Evolutionary conservation across 306 rosid genomes (phyloP).

Genomic region (Pachyrhizus erosus): DNA sequence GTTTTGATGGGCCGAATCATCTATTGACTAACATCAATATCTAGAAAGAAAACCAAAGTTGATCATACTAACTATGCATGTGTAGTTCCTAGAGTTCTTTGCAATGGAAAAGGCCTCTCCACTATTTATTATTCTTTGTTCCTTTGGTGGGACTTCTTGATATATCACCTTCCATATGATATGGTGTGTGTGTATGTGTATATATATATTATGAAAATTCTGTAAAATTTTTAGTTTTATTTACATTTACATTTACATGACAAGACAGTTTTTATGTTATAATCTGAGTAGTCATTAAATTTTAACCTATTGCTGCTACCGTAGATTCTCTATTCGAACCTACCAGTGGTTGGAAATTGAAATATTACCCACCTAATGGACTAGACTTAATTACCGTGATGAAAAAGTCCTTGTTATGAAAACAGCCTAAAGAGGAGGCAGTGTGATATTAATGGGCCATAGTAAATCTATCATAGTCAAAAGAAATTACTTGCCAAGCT

Average conservation of each 20-base stretch:
- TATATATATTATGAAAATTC: slow-evolving; percentile 3
- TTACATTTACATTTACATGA: neutral
- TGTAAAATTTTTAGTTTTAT: neutral
- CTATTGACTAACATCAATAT: slow-evolving; percentile 51
- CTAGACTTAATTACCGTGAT: slow-evolving; percentile 33
- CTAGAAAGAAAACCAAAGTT: slow-evolving; percentile 47
- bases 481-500: slow-evolving; percentile 55
- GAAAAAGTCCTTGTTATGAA: slow-evolving; percentile 41
- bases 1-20: slow-evolving; percentile 51
- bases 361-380: slow-evolving; percentile 32
- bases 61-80: slow-evolving; percentile 46
- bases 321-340: slow-evolving; percentile 29
- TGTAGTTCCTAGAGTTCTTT: slow-evolving; percentile 44
- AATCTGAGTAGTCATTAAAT: neutral
- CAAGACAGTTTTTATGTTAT: slow-evolving; percentile 13
- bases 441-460: slow-evolving; percentile 79
- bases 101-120: slow-evolving; percentile 54
- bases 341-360: slow-evolving; percentile 58
- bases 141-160: slow-evolving; percentile 58
- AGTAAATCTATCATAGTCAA: slow-evolving; percentile 64
- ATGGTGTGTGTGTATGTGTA: no score
- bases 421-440: slow-evolving; percentile 63
- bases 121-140: slow-evolving; percentile 40
- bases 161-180: slow-evolving; percentile 45
- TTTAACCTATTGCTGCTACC: neutral